Percentiles rank a stretch among this genome's conserved stretches.
Evolutionary conservation across 129 eudicot species (phyloP).

Genomic region (Oenanthe sinensis): DNA sequence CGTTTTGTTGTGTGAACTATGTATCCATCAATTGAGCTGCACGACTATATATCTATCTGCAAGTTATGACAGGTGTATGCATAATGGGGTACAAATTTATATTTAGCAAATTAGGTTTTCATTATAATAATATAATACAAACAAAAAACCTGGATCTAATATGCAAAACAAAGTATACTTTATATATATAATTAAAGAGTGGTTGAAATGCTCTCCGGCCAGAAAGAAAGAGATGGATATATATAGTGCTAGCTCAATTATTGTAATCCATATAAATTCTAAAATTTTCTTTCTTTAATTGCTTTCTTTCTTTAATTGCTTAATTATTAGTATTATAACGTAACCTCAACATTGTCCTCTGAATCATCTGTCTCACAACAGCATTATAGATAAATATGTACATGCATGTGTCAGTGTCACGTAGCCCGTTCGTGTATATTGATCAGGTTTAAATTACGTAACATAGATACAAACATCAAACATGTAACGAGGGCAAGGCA

Average conservation of each 20-base stretch:
- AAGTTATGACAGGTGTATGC: neutral
- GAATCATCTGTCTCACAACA: too few relatives aligned
- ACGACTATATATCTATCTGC: neutral
- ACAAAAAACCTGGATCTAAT: neutral
- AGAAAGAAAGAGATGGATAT: neutral
- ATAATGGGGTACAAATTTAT: neutral
- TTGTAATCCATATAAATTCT: neutral
- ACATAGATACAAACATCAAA: too few relatives aligned
- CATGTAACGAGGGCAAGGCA: too few relatives aligned
- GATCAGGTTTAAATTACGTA: too few relatives aligned
- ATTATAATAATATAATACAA: neutral
- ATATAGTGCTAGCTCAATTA: constrained; percentile 6
- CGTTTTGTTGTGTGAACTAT: too few relatives aligned
- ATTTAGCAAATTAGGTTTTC: neutral
- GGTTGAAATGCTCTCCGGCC: neutral
- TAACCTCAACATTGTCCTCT: too few relatives aligned
- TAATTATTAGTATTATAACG: too few relatives aligned
- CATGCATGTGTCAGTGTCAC: too few relatives aligned
- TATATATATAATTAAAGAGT: neutral
- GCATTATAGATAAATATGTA: too few relatives aligned
- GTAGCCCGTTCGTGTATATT: too few relatives aligned
- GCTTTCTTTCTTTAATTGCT: too few relatives aligned
- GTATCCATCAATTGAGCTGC: neutral
- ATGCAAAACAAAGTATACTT: neutral
- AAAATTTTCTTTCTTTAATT: too few relatives aligned